Base-by-base conservation (phyloP, 495 filamentous ascomycete genomes). In the Penicillium antarcticum region DNA sequence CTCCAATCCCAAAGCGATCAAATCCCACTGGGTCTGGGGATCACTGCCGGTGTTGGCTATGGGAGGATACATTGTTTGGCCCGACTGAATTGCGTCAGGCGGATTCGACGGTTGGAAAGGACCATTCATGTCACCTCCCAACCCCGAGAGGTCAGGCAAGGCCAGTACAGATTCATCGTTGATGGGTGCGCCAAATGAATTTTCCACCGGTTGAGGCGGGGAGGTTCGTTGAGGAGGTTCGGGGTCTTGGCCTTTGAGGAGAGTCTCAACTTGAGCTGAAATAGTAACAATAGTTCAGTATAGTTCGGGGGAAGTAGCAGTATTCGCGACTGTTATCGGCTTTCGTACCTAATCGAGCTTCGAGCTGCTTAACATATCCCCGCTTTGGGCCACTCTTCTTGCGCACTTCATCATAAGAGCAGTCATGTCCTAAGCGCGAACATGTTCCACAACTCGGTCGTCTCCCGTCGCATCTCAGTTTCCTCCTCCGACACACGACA, bases 371-470 rank as follows among this genome's bases (percentile, higher is more conserved):
- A 51, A 99, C 95, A 70, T 99, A 97, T 53, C 94, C 94, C 65
- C 95, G 81, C 75, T 97, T 99, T 4, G 94, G 94, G 8, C 94
- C 94, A 68, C 94, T 97, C 79, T 99, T 99, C 73, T 91, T 89
- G 65, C 94, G 83, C 43, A 92, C 86, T 72, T 99, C 94, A 71
- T 97, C 94, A 62, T 97, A 99, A 11, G 88, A 83, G 75, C 94
- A 99, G 48, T 85, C 84, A 72, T 99, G 94, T 33, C 88, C 85
- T 46, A 99, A 72, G 43, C 94, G 79, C 13, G 87, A 83, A 67
- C 94, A 99, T 18, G 92, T 99, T 60, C 87, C 90, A 67, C 94
- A 99, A 60, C 87, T 94, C 11, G 94, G 94, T 53, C 76, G 79
- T 32, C 65, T 75, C 16, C 83, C 79, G 64, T 88, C 86, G 57